Evolutionary conservation across 2,329 filamentous ascomycete genomes (phyloP).

Genomic region (Epichloe hybrida): DNA sequence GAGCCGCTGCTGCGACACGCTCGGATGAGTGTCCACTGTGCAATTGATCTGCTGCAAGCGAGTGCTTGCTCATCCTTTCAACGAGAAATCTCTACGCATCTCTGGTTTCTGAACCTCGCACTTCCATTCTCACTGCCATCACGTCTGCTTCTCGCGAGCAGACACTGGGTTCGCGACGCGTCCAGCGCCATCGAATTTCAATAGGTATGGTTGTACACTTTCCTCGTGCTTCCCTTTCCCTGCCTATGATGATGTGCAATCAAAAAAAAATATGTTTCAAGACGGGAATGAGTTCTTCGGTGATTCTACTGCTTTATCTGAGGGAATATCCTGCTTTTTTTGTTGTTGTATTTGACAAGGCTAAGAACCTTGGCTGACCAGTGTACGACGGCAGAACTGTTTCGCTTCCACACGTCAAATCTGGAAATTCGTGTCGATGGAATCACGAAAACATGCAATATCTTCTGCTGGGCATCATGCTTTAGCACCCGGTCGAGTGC

Average conservation of each 20-base stretch:
- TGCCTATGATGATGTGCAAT: conserved; percentile 9
- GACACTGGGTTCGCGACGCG: not conserved
- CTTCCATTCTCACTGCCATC: not conserved
- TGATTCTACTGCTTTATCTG: conserved; percentile 17
- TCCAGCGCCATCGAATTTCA: not conserved
- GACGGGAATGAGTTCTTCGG: conserved; percentile 23
- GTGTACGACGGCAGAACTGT: not conserved
- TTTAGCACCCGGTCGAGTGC: too few species aligned
- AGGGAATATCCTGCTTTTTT: not conserved
- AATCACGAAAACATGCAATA: too few species aligned
- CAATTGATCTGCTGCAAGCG: not conserved
- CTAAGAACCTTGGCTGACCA: not conserved
- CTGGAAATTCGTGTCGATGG: too few species aligned
- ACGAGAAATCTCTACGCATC: not conserved
- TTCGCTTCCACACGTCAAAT: not conserved
- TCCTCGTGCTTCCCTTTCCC: not conserved
- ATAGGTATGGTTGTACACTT: not conserved
- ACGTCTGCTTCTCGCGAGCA: not conserved
- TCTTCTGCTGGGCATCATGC: too few species aligned
- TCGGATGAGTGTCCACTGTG: not conserved
- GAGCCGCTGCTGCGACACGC: not conserved
- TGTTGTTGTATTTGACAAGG: not conserved
- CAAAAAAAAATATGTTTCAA: conserved; percentile 22
- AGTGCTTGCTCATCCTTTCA: not conserved
- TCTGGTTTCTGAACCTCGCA: not conserved